Base-by-base conservation (phyloP, 2,329 filamentous ascomycete genomes). In the Stachybotrys chartarum region DNA sequence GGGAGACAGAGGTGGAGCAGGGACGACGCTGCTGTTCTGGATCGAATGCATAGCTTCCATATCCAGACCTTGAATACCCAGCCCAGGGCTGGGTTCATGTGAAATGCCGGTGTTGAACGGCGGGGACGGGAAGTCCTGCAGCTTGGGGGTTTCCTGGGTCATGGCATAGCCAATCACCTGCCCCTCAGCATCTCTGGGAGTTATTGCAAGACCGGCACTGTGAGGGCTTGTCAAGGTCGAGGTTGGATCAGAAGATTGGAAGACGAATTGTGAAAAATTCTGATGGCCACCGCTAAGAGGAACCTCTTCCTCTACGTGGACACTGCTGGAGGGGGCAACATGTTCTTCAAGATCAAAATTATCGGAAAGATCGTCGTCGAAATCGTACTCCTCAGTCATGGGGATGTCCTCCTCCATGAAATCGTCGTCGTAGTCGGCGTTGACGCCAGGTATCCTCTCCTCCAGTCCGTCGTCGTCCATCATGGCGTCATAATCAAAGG, bases 381-480 rank as follows among this genome's bases (percentile, higher is more conserved):
- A 61, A 32, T 66, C 61, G 7, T 52, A 45, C 42, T 58, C 56
- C 7, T 54, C 50, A 11, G 39, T 47, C 52, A 60, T 50, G 3
- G 56, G 52, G n/a, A 58, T 66, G 12, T 64, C 62, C 39, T 66
- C 55, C n/a, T 57, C 66, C 24, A 63, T 58, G 50, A 54, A 66
- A 30, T 74, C 70, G n/a, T 78, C 72, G 10, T 75, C 70, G 31
- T 70, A 70, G 56, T 80, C 77, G 5, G 71, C 74, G 64, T 83
- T 73, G n/a, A 78, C 70, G 3, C 80, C 81, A 0, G 85, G 85
- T 31, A 88, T 87, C n/a, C 75, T 75, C 66, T 89, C 86, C 59
- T 89, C 86, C 3, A 84, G 71, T 0, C 80, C 84, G 60, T 82
- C 85, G 52, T 86, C 83, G 31, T 85, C 82, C 73, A 85, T 81